These are phyloP conservation scores for Cyberlindnera mycetangii DNA, from an alignment of 805 yeast species.

Conservation along the genomic window DNA sequence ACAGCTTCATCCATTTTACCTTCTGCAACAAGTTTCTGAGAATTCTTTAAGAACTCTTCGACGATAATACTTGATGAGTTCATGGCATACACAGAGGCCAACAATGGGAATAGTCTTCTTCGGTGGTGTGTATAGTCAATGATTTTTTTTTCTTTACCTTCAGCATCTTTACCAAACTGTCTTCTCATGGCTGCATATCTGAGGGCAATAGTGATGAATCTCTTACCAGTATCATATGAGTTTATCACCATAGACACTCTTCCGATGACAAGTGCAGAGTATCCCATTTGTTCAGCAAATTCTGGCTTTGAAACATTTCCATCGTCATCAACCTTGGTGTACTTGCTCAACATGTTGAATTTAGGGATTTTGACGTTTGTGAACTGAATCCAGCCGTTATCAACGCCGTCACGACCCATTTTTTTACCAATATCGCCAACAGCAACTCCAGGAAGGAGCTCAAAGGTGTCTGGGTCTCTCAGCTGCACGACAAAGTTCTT, in stretches of 20 bases:
- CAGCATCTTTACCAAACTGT: conserved; percentile 55
- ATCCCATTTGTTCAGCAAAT: conserved; percentile 74
- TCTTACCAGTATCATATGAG: conserved; percentile 74
- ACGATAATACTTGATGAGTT: conserved; percentile 52
- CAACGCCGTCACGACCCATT: conserved; percentile 96
- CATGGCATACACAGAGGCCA: conserved; percentile 76
- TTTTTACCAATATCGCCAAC: conserved; percentile 93
- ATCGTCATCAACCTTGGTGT: conserved; percentile 61
- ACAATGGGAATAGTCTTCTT: conserved; percentile 74
- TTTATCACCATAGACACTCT: conserved; percentile 88
- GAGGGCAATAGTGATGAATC: conserved; percentile 77
- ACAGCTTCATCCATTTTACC: conserved; percentile 49
- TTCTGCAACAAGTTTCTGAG: conserved; percentile 31
- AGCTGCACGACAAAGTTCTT: conserved; percentile 90
- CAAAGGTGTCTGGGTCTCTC: conserved; percentile 66
- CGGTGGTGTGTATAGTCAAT: conserved; percentile 62
- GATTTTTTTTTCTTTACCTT: conserved; percentile 38
- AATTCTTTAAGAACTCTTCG: conserved; percentile 44
- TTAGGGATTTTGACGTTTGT: conserved; percentile 80
- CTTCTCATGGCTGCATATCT: conserved; percentile 88
- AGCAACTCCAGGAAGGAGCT: conserved; percentile 72
- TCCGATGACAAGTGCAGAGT: conserved; percentile 84
- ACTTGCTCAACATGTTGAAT: conserved; percentile 76
- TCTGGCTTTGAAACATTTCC: conserved; percentile 73
- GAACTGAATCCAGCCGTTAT: conserved; percentile 96